Base-by-base conservation (phyloP, 495 filamentous ascomycete genomes). In the Penicillium maclennaniae region DNA sequence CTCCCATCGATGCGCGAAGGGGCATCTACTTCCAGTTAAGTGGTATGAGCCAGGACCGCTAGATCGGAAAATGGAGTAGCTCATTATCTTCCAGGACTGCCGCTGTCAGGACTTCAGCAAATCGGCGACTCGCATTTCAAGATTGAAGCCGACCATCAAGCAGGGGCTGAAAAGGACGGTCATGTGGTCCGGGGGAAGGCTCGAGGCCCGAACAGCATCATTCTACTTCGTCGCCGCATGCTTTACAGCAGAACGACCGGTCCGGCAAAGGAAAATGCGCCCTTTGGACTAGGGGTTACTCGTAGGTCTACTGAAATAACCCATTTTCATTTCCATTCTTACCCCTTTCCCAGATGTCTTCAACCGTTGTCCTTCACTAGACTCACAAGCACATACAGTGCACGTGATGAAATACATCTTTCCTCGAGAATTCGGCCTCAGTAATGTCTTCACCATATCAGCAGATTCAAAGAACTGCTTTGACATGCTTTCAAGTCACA, bases 331-430 rank as follows among this genome's bases (percentile, higher is more conserved):
- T 3, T 7, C 15, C 37, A 21, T 37, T 10, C 16, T 61, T 27
- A 59, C 14, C 34, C 39, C 43, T 51, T 21, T 40, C 8, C 10
- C 60, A 97, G 91, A 98, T 71, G 87, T 92, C 1, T 70, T 98
- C 16, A 96, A 92, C 67, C 86, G 91, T 1, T 88, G 80, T 61
- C 70, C 79, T 0, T 70, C 81, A 31, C 48, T 65, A 6, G 61
- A 72, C 7, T 76, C 80, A 45, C 28, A 62, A 27, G 51, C 46
- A 14, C 77, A 87, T 46, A 87, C 83, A 0, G 61, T 85, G 7
- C 89, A 87, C 53, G 70, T 97, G 23, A 81, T 96, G 82, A 91
- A 89, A 71, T 92, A 98, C 67, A 84, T 98, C 1, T 98, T 98
- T 56, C 93, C 93, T 27, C 79, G 87, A 17, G 91, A 97, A 65